These are phyloP conservation scores for Spirogloea muscicola DNA, from an alignment of 139 green algal genomes.

Conservation along the genomic window DNA sequence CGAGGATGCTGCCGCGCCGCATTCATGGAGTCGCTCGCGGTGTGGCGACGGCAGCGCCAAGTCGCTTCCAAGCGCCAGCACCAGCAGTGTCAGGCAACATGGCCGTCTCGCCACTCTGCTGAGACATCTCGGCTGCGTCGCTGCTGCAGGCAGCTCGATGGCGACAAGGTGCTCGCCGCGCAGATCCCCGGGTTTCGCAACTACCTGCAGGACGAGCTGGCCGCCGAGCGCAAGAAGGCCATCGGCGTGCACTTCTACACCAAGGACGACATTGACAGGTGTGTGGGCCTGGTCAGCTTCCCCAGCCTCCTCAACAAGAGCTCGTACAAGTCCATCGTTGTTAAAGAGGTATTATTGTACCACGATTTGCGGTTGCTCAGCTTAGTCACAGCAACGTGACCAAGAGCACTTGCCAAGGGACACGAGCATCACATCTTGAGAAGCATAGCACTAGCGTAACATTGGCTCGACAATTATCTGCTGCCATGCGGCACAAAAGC, in stretches of 20 bases:
- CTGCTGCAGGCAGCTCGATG: conserved; percentile 13
- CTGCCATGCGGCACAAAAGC: no score
- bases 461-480: neutral
- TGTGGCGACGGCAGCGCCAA: neutral
- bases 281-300: neutral
- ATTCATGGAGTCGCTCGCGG: neutral
- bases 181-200: neutral
- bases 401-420: neutral
- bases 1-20: neutral
- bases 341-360: neutral
- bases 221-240: neutral
- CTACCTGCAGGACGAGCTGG: neutral
- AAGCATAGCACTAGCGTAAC: neutral
- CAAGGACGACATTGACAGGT: conserved; percentile 2
- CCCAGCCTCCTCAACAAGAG: neutral
- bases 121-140: neutral
- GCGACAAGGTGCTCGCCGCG: neutral
- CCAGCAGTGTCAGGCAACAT: neutral
- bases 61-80: neutral
- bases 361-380: neutral
- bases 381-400: neutral
- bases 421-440: neutral
- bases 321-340: neutral
- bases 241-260: conserved; percentile 20
- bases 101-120: neutral